phyloP scores from a whole-genome alignment of 2,329 filamentous ascomycete genomes.

The Penicillium verrucosum region DNA sequence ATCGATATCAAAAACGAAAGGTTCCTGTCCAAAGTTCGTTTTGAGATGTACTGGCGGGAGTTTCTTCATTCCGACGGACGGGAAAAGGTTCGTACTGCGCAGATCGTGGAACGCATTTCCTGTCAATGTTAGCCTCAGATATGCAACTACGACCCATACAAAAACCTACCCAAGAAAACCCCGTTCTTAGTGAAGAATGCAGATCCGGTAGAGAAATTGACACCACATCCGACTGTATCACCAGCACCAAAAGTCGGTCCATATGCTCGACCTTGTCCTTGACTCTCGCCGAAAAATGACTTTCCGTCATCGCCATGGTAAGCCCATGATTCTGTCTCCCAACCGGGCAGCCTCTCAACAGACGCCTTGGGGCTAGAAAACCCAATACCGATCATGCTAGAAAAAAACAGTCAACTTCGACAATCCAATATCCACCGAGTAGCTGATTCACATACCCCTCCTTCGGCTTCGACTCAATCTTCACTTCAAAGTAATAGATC shows the following conservation, averaged over 20 bases:
- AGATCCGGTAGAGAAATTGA: conserved; percentile 60
- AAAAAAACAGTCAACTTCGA: conserved; percentile 10
- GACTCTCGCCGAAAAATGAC: conserved; percentile 58
- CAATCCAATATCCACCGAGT: background rate
- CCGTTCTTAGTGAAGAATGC: conserved; percentile 68
- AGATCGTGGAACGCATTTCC: conserved; percentile 55
- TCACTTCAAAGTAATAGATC: conserved; percentile 88
- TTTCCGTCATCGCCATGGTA: conserved; percentile 66
- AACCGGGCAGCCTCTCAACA: conserved; percentile 60
- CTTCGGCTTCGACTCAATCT: conserved; percentile 63
- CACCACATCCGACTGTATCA: conserved; percentile 62
- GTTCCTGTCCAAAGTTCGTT: conserved; percentile 64
- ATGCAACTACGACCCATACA: background rate
- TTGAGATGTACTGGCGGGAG: conserved; percentile 55
- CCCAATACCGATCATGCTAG: conserved; percentile 52
- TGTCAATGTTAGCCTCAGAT: conserved; percentile 33
- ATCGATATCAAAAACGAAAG: conserved; percentile 91
- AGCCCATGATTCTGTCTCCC: conserved; percentile 64
- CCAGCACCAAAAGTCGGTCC: conserved; percentile 58
- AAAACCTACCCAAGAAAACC: conserved; percentile 50
- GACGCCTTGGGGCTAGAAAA: conserved; percentile 60
- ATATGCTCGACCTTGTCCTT: conserved; percentile 54
- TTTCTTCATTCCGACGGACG: conserved; percentile 65
- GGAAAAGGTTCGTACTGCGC: conserved; percentile 46
- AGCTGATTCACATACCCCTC: conserved; percentile 54